Percentiles rank a stretch among this genome's conserved stretches.
phyloP scores from a whole-genome alignment of 106 monocot genomes.

The Apostasia shenzhenica region DNA sequence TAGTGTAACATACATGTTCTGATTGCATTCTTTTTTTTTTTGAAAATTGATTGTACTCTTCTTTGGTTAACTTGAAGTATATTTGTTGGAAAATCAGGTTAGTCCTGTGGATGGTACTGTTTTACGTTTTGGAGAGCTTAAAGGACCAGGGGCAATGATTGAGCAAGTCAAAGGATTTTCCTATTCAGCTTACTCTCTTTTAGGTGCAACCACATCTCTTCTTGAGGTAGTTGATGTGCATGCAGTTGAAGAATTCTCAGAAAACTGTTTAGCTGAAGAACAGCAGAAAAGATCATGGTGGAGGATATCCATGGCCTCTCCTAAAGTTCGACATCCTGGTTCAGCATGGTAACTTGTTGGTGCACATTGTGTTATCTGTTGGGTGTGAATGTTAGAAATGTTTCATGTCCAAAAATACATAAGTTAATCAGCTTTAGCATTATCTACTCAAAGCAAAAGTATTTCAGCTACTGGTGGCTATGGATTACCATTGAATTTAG shows the following conservation, averaged over 20 bases:
- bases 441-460: no score
- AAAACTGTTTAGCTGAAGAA: constrained; percentile 22
- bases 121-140: constrained; percentile 64
- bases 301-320: constrained; percentile 70
- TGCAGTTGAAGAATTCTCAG: constrained; percentile 16
- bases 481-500: no score
- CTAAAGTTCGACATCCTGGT: constrained; percentile 40
- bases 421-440: no score
- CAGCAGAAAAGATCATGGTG: constrained; percentile 62
- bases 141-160: constrained; percentile 64
- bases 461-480: no score
- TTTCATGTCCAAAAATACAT: no score
- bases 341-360: constrained; percentile 26
- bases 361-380: not conserved
- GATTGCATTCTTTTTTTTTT: no score
- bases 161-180: constrained; percentile 99
- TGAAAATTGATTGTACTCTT: not conserved
- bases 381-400: no score
- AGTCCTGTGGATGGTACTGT: constrained; percentile 91
- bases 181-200: constrained; percentile 86
- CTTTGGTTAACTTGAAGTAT: not conserved
- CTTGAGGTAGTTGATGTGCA: constrained; percentile 37
- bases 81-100: constrained; percentile 35
- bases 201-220: constrained; percentile 64
- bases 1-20: no score